A percentile compares a stretch with the other conserved stretches of the same genome.
These are phyloP conservation scores for Vaucheria bursata DNA, from an alignment of 352 stramenopile genomes.

Conservation along the genomic window DNA sequence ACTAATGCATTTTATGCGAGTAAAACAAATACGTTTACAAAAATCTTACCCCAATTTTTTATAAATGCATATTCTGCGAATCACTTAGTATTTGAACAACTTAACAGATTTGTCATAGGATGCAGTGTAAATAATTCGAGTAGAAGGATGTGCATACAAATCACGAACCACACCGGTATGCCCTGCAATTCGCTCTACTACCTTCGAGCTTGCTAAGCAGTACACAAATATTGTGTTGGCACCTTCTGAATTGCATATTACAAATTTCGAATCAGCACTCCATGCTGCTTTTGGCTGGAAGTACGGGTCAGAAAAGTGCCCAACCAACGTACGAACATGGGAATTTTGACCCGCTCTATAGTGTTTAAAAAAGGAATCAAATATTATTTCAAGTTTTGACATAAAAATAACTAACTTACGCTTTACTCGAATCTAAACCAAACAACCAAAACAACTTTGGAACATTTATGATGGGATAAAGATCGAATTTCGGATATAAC, in stretches of 20 bases:
- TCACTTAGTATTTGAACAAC: constrained; percentile 12
- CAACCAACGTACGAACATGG: constrained; percentile 40
- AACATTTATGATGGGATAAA: too few species aligned
- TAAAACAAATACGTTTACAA: too few species aligned
- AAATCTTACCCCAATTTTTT: too few species aligned
- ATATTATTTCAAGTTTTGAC: too few species aligned
- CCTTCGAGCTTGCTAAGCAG: constrained; percentile 17
- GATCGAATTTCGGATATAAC: too few species aligned
- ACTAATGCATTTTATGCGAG: too few species aligned
- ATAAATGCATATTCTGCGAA: too few species aligned
- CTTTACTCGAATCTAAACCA: too few species aligned
- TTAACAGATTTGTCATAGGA: constrained; percentile 44
- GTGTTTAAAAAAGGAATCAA: too few species aligned
- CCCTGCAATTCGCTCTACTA: constrained; percentile 22
- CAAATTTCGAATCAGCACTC: constrained; percentile 24
- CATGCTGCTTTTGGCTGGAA: constrained; percentile 44
- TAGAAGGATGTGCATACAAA: constrained; percentile 19
- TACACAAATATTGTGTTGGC: constrained; percentile 25
- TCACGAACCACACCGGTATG: constrained; percentile 29
- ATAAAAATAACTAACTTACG: too few species aligned
- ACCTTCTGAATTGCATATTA: constrained; percentile 41
- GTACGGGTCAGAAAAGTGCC: constrained; percentile 39
- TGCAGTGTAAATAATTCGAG: constrained; percentile 21
- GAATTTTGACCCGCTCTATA: constrained; percentile 23
- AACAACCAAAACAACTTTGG: too few species aligned